Base-by-base conservation (phyloP, 305 asterid species). In the Fraxinus velutina region DNA sequence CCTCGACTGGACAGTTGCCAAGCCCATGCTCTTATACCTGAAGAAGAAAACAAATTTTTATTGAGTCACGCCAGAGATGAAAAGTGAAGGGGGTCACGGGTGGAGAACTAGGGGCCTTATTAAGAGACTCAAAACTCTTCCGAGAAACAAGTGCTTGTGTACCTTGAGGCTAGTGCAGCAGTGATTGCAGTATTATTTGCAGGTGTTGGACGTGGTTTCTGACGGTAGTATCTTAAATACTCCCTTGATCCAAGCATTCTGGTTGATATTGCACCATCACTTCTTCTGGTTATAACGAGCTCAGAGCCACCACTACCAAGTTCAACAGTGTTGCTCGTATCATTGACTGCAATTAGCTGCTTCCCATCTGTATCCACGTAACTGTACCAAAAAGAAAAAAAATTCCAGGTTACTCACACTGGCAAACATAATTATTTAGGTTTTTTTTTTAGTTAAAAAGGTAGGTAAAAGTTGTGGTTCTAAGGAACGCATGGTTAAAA, bases 11-110 rank as follows among this genome's bases (percentile, higher is more conserved):
- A 96, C 95, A 3, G 98, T 96, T 55, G 94, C 91, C 32, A 94
- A 87, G 21, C 99, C 99, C 98, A 96, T 91, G 90, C 95, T 93
- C 88, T 84, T 91, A 80, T 96, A 96, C 89, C 99, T 94, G 93
- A 85, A 85, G 29, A 75, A 0, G 34, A 79, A 12, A 72, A 27
- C 60, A 0, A 5, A 24, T 37, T 50, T 34, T 81, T 15, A 66
- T 9, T 30, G 44, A 7, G 62, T 55, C 80, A 24, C 76, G 44
- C 37, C 0, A 7, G 27, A 5, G 64, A 22, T 15, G 37, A 8
- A 70, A 21, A 62, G 21, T 4, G 50, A n/a, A 8, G 64, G 34
- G 78, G 34, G 62, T 1, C 6, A 3, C 39, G 24, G 13, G 24
- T 39, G n/a, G 7, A 5, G 2, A 47, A 47, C 57, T 47, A 5